These are phyloP conservation scores for Larix kaempferi DNA, from an alignment of 75 land plant species.

Conservation along the genomic window DNA sequence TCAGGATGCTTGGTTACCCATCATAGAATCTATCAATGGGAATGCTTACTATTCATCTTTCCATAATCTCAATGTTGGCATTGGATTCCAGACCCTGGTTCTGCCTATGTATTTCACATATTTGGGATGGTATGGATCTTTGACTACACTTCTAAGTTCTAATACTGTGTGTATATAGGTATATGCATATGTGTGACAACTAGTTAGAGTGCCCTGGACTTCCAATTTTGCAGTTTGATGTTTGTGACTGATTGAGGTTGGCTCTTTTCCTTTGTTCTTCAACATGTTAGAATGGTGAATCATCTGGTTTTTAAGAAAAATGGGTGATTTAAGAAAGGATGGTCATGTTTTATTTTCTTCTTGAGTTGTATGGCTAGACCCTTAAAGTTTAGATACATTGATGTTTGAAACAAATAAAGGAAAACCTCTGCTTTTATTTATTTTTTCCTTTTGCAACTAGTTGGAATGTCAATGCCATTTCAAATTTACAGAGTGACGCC, in stretches of 20 bases:
- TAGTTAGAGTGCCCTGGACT: too few species aligned
- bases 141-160: neutral
- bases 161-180: neutral
- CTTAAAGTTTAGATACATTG: neutral
- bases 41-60: slow-evolving; percentile 88
- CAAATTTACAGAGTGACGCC: too few species aligned
- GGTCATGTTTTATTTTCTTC: neutral
- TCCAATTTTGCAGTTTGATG: neutral
- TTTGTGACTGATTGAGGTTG: too few species aligned
- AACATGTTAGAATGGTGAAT: too few species aligned
- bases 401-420: neutral
- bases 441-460: neutral
- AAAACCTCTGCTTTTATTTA: neutral
- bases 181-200: too few species aligned
- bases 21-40: slow-evolving; percentile 86
- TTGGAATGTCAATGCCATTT: neutral
- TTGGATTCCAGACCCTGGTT: slow-evolving; percentile 84
- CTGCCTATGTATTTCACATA: slow-evolving; percentile 80
- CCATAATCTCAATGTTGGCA: slow-evolving; percentile 80
- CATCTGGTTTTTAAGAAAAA: too few species aligned
- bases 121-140: slow-evolving; percentile 79
- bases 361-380: neutral
- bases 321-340: neutral
- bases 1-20: slow-evolving; percentile 56
- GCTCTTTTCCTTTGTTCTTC: too few species aligned